Conservation (phyloP, 2,329 filamentous ascomycete genomes). For the Aurifilum marmelostoma region DNA sequence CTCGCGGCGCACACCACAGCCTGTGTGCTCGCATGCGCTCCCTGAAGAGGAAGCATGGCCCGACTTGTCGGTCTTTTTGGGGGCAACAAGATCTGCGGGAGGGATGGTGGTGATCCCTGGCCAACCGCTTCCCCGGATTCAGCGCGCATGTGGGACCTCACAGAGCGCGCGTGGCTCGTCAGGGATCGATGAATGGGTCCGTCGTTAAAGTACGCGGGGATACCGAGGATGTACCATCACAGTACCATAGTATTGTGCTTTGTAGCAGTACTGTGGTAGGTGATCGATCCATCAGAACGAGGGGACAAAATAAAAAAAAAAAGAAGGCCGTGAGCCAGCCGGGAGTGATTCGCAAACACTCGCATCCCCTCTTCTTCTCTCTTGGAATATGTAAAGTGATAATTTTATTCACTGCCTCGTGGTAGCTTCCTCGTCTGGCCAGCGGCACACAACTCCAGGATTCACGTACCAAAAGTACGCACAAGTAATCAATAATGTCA, state of each 20-base stretch:
- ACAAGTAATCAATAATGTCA: conserved; percentile 2
- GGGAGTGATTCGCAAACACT: no score
- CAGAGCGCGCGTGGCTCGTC: conserved; percentile 2
- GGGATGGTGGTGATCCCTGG: conserved; percentile 20
- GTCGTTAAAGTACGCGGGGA: background rate
- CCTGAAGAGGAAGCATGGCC: conserved; percentile 11
- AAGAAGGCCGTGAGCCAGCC: background rate
- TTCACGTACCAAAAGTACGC: conserved; percentile 19
- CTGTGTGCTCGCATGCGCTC: conserved; percentile 17
- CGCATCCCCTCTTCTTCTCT: no score
- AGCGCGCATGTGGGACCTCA: conserved; percentile 1
- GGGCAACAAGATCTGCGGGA: conserved; percentile 20
- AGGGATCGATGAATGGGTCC: background rate
- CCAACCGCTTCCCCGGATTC: conserved; percentile 1
- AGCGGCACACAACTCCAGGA: background rate
- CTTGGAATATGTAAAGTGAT: no score
- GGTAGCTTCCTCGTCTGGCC: background rate
- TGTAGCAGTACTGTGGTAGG: background rate
- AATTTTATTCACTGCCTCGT: no score
- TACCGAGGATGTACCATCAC: background rate
- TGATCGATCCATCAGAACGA: background rate
- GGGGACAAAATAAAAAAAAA: no score
- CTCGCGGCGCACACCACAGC: background rate
- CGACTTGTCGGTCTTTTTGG: background rate
- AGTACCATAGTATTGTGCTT: background rate